These are phyloP conservation scores for Neobulgaria alba DNA, from an alignment of 2,329 filamentous ascomycete genomes.

Conservation along the genomic window DNA sequence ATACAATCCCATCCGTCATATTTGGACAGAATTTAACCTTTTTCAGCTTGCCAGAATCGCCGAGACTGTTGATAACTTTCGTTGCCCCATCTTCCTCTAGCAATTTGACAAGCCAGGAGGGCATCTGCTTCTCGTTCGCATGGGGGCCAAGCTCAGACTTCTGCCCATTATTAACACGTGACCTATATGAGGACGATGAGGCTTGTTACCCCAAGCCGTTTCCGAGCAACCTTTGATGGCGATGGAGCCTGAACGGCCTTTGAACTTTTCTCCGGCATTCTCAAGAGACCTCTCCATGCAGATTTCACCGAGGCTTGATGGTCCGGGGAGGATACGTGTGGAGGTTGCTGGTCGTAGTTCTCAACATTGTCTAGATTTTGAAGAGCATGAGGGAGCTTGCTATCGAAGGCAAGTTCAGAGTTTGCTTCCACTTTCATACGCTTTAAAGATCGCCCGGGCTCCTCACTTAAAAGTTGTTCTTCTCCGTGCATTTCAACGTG, in stretches of 20 bases:
- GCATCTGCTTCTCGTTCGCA: slow-evolving; percentile 68
- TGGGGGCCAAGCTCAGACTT: slow-evolving; percentile 61
- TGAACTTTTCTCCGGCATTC: slow-evolving; percentile 21
- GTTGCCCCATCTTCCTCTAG: slow-evolving; percentile 48
- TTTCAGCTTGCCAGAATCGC: slow-evolving; percentile 34
- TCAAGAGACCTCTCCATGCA: slow-evolving; percentile 27
- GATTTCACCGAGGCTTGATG: slow-evolving; percentile 19
- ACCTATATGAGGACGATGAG: slow-evolving; percentile 1
- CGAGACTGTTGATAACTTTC: slow-evolving; percentile 42
- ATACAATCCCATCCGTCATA: slow-evolving; percentile 45
- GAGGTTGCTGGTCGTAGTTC: slow-evolving; percentile 1
- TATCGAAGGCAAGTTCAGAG: slow-evolving; percentile 15
- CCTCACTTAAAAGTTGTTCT: slow-evolving; percentile 15
- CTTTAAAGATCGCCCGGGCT: slow-evolving; percentile 7
- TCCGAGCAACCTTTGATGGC: slow-evolving; percentile 9
- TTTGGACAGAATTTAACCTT: slow-evolving; percentile 38
- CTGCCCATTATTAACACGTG: slow-evolving; percentile 18
- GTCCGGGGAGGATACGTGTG: slow-evolving; percentile 3
- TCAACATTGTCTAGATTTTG: slow-evolving; percentile 16
- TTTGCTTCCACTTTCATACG: slow-evolving; percentile 13
- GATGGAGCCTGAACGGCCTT: slow-evolving; percentile 4
- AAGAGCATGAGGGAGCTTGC: slow-evolving; percentile 20
- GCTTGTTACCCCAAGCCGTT: slow-evolving; percentile 29
- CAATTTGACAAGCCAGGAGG: slow-evolving; percentile 54
- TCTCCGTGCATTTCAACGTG: slow-evolving; percentile 50